These are phyloP conservation scores for Eucalyptus cladocalyx DNA, from an alignment of 345 rosid genomes.

Conservation along the genomic window DNA sequence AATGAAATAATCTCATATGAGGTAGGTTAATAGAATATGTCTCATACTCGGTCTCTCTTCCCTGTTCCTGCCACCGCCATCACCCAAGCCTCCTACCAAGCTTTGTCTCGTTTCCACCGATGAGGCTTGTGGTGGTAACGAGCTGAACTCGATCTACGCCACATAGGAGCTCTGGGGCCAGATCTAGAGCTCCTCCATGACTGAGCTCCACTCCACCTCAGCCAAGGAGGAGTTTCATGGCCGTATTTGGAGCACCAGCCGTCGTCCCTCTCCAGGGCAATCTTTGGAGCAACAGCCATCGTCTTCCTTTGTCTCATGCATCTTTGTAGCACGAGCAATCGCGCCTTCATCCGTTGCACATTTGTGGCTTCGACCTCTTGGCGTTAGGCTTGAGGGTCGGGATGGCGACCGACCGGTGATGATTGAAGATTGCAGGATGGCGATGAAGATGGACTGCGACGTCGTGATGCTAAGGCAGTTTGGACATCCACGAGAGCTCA, in stretches of 20 bases:
- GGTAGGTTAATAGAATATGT: neutral
- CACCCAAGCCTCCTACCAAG: neutral
- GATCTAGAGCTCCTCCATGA: neutral
- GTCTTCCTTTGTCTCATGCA: neutral
- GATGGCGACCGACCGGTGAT: neutral
- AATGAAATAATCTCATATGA: neutral
- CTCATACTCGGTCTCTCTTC: neutral
- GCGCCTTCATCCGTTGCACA: neutral
- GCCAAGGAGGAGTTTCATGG: neutral
- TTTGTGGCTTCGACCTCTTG: neutral
- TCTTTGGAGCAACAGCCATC: neutral
- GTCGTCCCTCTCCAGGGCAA: neutral
- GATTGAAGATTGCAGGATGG: neutral
- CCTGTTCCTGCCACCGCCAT: too few relatives aligned
- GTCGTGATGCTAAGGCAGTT: neutral
- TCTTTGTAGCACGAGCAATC: neutral
- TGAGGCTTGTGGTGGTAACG: neutral
- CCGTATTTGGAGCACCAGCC: neutral
- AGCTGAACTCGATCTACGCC: neutral
- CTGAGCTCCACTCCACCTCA: neutral
- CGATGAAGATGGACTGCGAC: neutral
- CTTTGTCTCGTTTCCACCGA: neutral
- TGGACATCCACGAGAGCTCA: neutral
- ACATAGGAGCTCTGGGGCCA: neutral
- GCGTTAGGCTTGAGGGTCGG: fast-evolving